These are phyloP conservation scores for Lotmaria passim DNA, from an alignment of 208 protist species.

Conservation along the genomic window DNA sequence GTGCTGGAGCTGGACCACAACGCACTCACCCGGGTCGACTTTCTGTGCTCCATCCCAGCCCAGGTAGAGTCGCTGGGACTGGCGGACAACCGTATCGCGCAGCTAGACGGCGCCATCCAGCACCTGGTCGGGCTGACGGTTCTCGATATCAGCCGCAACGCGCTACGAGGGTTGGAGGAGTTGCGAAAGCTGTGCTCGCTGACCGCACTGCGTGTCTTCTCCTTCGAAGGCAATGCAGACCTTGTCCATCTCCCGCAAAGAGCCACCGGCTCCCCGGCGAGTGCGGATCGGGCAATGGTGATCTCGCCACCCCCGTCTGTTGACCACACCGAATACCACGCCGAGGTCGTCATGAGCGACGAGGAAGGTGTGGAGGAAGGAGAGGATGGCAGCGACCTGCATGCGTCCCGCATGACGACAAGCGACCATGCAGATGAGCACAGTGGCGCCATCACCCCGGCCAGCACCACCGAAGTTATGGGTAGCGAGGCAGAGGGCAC, in stretches of 20 bases:
- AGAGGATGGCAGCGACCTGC: not conserved
- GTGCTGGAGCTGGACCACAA: conserved; percentile 70
- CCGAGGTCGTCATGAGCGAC: conserved; percentile 43
- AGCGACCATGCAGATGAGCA: conserved; percentile 5
- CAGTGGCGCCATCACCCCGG: conserved; percentile 3
- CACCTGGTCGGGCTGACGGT: conserved; percentile 35
- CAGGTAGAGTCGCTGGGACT: conserved; percentile 69
- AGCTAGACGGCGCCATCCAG: conserved; percentile 46
- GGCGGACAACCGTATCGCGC: conserved; percentile 52
- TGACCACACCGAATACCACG: conserved; percentile 30
- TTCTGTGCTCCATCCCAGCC: conserved; percentile 47
- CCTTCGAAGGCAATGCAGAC: conserved; percentile 46
- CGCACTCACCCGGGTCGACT: conserved; percentile 40
- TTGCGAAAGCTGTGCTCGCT: conserved; percentile 26
- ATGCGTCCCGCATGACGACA: not conserved
- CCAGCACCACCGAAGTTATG: not conserved
- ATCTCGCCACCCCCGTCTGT: no score
- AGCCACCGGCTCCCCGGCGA: not conserved
- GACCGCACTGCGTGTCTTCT: conserved; percentile 40
- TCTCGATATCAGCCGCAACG: conserved; percentile 26
- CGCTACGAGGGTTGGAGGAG: conserved; percentile 23
- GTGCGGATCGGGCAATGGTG: not conserved
- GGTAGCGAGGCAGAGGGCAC: not conserved
- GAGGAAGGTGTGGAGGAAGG: conserved; percentile 16
- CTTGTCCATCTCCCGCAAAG: conserved; percentile 4